Conservation (phyloP, 345 rosid genomes). For the Cochlearia excelsa region DNA sequence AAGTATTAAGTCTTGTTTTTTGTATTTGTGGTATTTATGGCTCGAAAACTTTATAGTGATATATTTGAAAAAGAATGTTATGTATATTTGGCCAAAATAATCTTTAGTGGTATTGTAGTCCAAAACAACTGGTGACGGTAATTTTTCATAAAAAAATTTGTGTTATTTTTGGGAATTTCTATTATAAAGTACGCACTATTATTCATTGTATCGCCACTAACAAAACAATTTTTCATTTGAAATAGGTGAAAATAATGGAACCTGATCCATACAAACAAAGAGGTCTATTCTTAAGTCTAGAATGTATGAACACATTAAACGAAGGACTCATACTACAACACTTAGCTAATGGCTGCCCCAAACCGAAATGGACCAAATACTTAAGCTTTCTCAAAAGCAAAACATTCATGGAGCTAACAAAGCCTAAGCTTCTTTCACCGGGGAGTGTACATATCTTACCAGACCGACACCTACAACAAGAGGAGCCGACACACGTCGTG, state of each 20-base stretch:
- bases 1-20: too few species aligned
- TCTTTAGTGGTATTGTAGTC: too few species aligned
- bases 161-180: too few species aligned
- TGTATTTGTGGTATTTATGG: too few species aligned
- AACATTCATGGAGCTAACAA: conserved; percentile 77
- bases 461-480: conserved; percentile 24
- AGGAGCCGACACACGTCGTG: conserved; percentile 26
- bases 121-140: too few species aligned
- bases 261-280: conserved; percentile 54
- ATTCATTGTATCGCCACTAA: neutral
- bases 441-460: conserved; percentile 38
- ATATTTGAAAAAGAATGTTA: too few species aligned
- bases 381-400: conserved; percentile 90
- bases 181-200: too few species aligned
- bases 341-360: conserved; percentile 71
- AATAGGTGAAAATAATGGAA: conserved; percentile 70
- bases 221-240: neutral
- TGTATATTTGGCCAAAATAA: too few species aligned
- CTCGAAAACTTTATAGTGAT: too few species aligned
- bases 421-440: conserved; percentile 57
- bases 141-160: too few species aligned
- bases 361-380: conserved; percentile 85
- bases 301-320: conserved; percentile 85
- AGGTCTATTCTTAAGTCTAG: conserved; percentile 62
- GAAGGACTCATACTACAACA: conserved; percentile 82